Base-by-base conservation (phyloP, 2,329 filamentous ascomycete genomes). In the Trichoderma sp. region DNA sequence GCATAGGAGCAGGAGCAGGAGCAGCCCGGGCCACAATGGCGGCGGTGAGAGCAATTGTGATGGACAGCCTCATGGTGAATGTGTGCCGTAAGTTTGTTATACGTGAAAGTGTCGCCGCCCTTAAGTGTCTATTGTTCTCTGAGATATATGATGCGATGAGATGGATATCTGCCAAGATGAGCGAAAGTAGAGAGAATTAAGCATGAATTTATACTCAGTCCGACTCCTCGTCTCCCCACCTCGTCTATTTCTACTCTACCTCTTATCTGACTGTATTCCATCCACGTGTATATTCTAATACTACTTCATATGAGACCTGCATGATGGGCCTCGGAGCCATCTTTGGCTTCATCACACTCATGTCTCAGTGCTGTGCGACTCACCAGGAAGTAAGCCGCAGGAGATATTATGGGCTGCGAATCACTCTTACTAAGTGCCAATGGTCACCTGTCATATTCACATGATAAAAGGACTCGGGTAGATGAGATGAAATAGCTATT, bases 1-100 rank as follows among this genome's bases (percentile, higher is more conserved):
- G 75, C 27, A 70, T 65, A n/a, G n/a, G n/a, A n/a, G n/a, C n/a
- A 43, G 73, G 72, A 40, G 70, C 70, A 3, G 76, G 77, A 27
- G 74, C 74, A 21, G 77, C 76, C n/a, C 79, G 70, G 14, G 74
- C 78, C 53, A 74, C 69, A 24, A 70, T 69, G 53, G 74, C 71
- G 40, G 75, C 63, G 40, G 73, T 72, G 64, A 79, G 43, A 10
- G 78, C 65, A 52, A 73, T 49, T 21, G 74, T 72, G 52, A 77
- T 6, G n/a, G 75, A 74, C 70, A 76, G 71, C 75, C 77, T 79
- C 79, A 79, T 80, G 66, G 3, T 68, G 71, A 31, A 43, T 14
- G 29, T 11, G 14, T 21, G 24, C 4, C 27, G 3, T 57, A 29
- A 13, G 13, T 4, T 5, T 13, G 16, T 6, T n/a, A 11, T 40